Evolutionary conservation across 2,329 filamentous ascomycete species (phyloP).

Genomic region (Teratosphaeria epicoccoides): DNA sequence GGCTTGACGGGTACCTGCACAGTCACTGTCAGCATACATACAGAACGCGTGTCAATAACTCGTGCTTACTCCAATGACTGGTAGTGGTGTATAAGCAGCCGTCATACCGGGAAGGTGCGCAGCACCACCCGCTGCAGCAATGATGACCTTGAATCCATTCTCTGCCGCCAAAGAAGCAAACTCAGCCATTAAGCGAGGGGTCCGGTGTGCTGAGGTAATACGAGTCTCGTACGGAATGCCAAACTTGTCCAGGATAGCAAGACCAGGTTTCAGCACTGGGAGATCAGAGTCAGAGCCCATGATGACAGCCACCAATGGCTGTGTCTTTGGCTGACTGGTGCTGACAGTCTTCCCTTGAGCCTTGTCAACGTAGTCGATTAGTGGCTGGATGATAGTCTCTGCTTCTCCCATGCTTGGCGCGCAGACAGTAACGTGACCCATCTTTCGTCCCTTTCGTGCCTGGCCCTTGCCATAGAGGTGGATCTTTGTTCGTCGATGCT

Average conservation of each 20-base stretch:
- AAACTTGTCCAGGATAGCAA: conserved; percentile 59
- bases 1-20: conserved; percentile 39
- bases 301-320: conserved; percentile 61
- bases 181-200: conserved; percentile 37
- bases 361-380: conserved; percentile 55
- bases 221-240: conserved; percentile 60
- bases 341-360: conserved; percentile 37
- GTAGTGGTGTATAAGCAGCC: conserved; percentile 38
- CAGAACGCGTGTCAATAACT: neutral
- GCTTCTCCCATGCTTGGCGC: conserved; percentile 56
- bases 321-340: conserved; percentile 6
- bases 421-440: conserved; percentile 83
- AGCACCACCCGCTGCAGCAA: conserved; percentile 40
- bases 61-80: conserved; percentile 34
- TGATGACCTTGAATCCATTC: conserved; percentile 35
- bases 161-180: conserved; percentile 32
- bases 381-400: conserved; percentile 55
- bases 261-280: conserved; percentile 52
- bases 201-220: conserved; percentile 63
- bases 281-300: conserved; percentile 79
- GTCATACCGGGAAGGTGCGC: conserved; percentile 44
- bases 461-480: conserved; percentile 87
- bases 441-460: conserved; percentile 80
- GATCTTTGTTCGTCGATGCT: conserved; percentile 48
- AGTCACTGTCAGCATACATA: neutral